A percentile compares a stretch with the other conserved stretches of the same genome.
Evolutionary conservation across 805 yeast genomes (phyloP).

Genomic region (Candida xiaguanensis): DNA sequence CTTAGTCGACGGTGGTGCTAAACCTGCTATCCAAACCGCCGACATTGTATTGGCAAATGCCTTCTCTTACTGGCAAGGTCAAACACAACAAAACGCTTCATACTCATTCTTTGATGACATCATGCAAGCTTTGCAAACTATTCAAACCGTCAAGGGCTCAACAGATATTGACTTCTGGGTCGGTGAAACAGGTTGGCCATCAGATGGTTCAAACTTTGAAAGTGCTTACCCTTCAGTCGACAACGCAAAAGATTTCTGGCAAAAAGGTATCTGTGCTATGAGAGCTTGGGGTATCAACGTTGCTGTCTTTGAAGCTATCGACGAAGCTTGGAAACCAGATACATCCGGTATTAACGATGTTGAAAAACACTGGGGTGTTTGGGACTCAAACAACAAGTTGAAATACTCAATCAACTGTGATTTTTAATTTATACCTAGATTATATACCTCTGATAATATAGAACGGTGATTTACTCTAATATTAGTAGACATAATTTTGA

Average conservation of each 20-base stretch:
- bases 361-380: conserved; percentile 95
- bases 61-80: conserved; percentile 99
- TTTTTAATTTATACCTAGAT: conserved; percentile 11
- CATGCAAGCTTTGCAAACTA: conserved; percentile 91
- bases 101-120: conserved; percentile 94
- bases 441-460: no score
- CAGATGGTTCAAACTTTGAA: conserved; percentile 74
- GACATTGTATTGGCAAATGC: conserved; percentile 92
- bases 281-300: conserved; percentile 96
- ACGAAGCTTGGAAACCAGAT: conserved; percentile 94
- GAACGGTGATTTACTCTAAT: no score
- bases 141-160: conserved; percentile 83
- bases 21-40: conserved; percentile 71
- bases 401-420: conserved; percentile 37
- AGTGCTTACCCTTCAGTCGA: conserved; percentile 60
- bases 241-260: conserved; percentile 82
- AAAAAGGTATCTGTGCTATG: conserved; percentile 85
- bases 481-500: no score
- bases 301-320: conserved; percentile 90
- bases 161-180: conserved; percentile 89
- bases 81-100: conserved; percentile 74
- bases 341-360: conserved; percentile 82
- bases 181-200: conserved; percentile 98
- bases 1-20: conserved; percentile 71
- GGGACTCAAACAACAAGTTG: conserved; percentile 46